Base-by-base conservation (phyloP, 2,329 filamentous ascomycete species). In the Colletotrichum sojae region DNA sequence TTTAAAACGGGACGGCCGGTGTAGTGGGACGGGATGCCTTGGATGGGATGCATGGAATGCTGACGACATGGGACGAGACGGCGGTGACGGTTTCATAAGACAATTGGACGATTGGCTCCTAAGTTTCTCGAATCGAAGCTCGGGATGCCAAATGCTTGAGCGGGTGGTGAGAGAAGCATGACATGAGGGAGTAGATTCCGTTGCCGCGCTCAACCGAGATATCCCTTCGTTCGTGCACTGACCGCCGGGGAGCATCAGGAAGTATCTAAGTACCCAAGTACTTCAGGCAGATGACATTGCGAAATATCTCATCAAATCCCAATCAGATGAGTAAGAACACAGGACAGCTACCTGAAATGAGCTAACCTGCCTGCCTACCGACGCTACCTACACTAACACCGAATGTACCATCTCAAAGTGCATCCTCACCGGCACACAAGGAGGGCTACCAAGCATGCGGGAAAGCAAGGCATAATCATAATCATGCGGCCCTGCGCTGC, bases 31-130 rank as follows among this genome's bases (percentile, higher is more conserved):
- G 58, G 58, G 46, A 43, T 61, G 58, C 31, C 20, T 25, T 48
- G 52, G 61, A 65, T 48, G 55, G 31, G 54, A 54, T 65, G 57
- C 49, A 51, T 65, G 57, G 40, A 51, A 39, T 55, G 61, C 61
- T 60, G 62, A 55, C 61, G 61, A 69, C 62, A 66, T 69, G 20
- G 51, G 67, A 69, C 51, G 62, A 63, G 55, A 52, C 62, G 55
- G 62, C 55, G 55, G 62, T 52, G 66, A 52, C 51, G 25, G 43
- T 54, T 48, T 45, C 31, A 5, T 2, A 31, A 61, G 27, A 54
- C 20, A 63, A 56, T 56, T 66, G 36, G 55, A 56, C 25, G 18
- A 39, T 20, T 39, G 48, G 39, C 12, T 39, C 8, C 31, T 36
- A 10, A 36, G 25, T 40, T 53, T 18, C 40, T 27, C 40, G 27